phyloP scores from a whole-genome alignment of 352 stramenopile genomes.

The Globisporangium ultimum region DNA sequence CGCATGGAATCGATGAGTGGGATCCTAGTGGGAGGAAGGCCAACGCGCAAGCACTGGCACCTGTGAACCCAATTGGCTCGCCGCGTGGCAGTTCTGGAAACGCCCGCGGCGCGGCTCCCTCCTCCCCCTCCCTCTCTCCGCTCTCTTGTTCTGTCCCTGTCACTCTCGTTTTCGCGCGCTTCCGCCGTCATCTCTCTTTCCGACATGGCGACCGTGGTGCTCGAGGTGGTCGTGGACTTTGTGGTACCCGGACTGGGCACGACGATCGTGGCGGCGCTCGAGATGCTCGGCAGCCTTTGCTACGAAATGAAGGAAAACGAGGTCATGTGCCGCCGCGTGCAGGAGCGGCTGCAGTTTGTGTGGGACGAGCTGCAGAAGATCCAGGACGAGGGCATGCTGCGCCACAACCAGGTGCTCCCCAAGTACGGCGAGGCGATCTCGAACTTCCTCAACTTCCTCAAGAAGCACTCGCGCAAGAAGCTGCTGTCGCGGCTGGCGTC shows the following conservation, averaged over 20 bases:
- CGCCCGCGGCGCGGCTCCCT: too few relatives aligned
- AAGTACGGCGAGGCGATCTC: slow-evolving; percentile 30
- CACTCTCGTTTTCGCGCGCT: slow-evolving; percentile 1
- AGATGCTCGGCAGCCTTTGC: slow-evolving; percentile 22
- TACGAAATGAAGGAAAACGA: slow-evolving; percentile 24
- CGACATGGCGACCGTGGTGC: slow-evolving; percentile 10
- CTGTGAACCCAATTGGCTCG: neutral
- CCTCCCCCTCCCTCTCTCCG: too few relatives aligned
- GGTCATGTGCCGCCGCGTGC: slow-evolving; percentile 15
- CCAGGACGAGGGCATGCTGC: slow-evolving; percentile 27
- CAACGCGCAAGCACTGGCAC: neutral
- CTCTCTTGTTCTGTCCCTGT: too few relatives aligned
- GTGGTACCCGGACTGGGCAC: slow-evolving; percentile 35
- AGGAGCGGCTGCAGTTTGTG: slow-evolving; percentile 25
- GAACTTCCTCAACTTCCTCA: slow-evolving; percentile 26
- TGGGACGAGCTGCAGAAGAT: slow-evolving; percentile 35
- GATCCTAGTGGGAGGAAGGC: neutral
- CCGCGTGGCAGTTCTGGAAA: slow-evolving; percentile 1
- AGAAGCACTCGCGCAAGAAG: slow-evolving; percentile 19
- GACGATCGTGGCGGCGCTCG: slow-evolving; percentile 26
- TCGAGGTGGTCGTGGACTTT: slow-evolving; percentile 16
- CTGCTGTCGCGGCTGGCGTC: slow-evolving; percentile 14
- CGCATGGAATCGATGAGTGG: too few relatives aligned
- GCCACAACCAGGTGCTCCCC: slow-evolving; percentile 29
- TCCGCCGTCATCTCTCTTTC: neutral